phyloP scores from a whole-genome alignment of 371 early-diverging fungal genomes.

The Rhizomucor miehei region DNA sequence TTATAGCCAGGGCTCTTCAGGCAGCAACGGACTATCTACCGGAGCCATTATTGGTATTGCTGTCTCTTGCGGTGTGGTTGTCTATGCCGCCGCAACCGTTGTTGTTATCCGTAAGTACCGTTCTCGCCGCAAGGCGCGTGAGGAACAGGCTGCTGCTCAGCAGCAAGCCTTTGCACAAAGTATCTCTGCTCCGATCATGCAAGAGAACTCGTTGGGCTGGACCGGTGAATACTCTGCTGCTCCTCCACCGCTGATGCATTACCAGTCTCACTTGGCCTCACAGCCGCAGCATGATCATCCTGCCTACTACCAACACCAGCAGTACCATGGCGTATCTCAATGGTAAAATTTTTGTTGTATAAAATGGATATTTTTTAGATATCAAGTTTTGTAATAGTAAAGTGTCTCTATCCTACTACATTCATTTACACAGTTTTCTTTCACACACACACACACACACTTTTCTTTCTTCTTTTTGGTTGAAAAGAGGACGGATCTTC shows the following conservation, averaged over 20 bases:
- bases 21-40: slow-evolving; percentile 21
- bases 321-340: no score
- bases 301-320: no score
- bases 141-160: slow-evolving; percentile 29
- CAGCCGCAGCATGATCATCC: no score
- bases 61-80: slow-evolving; percentile 36
- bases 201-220: slow-evolving; percentile 21
- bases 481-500: no score
- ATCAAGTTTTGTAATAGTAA: neutral
- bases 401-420: neutral
- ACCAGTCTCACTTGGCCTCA: neutral
- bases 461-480: neutral
- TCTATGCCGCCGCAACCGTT: slow-evolving; percentile 44
- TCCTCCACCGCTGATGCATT: slow-evolving; percentile 6
- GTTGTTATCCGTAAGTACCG: slow-evolving; percentile 32
- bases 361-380: slow-evolving; percentile 1
- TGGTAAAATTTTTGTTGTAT: neutral
- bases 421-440: neutral
- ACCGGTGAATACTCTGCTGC: neutral
- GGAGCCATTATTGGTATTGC: slow-evolving; percentile 42
- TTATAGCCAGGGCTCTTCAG: neutral
- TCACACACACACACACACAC: neutral
- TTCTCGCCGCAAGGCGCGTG: slow-evolving; percentile 20
- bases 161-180: slow-evolving; percentile 32
- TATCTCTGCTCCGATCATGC: slow-evolving; percentile 25